Evolutionary conservation across 352 stramenopile species (phyloP), one percentile per base, ranked within the genome.

Genomic region (Pythium oligandrum): DNA sequence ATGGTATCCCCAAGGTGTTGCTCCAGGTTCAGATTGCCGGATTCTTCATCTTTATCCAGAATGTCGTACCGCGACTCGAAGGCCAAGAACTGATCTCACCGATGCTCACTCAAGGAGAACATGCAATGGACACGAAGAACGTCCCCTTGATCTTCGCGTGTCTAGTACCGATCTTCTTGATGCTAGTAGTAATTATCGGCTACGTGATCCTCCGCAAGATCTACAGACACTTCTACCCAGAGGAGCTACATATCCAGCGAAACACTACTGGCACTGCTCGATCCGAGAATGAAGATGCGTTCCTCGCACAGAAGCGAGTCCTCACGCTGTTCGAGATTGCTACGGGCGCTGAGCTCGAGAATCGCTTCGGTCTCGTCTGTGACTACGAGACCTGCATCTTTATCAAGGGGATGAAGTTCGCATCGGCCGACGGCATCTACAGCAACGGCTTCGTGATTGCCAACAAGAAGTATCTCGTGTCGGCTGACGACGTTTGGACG

Each of bases 401-500:
- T 53, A 64, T 73, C 61, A 67, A 67, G 10, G 61, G 61, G 42
- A 67, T 67, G 53, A 73, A 73, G 51, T 67, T 54, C 50, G 57
- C 61, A 1, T 64, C 61, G 0, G 48, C 65, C 3, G 65, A 73
- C 11, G 63, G 59, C 3, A 57, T 71, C 33, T 71, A 68, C 56
- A 66, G 37, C 37, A 61, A 36, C 0, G 59, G 59, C 0, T 80
- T 73, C 48, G 55, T 76, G 12, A 67, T 72, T 10, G 67, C 63
- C 34, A 71, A 74, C 58, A 43, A 61, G 40, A 73, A 73, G 57
- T 79, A 62, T 42, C 49, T 78, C 2, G 39, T 78, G 31, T 57
- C 63, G 32, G 60, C 60, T 4, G 37, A 51, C 46, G 66, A 74
- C 34, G 61, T 51, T 44, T 72, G 59, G 56, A 53, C 51, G 6